Evolutionary conservation across 805 yeast species (phyloP), one percentile per base, ranked within the genome.

Genomic region (Diddensiella santjacobensis): DNA sequence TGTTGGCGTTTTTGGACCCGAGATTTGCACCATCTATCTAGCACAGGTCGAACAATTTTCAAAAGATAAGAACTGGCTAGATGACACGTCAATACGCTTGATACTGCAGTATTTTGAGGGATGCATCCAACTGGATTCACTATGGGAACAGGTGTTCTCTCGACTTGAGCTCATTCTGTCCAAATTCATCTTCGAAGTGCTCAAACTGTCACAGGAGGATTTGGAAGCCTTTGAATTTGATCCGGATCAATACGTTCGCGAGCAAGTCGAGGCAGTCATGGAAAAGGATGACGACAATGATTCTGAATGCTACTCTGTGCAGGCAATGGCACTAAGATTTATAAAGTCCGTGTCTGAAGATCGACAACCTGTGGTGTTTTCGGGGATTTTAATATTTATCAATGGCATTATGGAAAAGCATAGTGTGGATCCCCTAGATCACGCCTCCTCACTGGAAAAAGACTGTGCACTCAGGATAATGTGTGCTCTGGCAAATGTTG

Each of bases 181-280:
- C 2, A 37, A 44, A 5, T 18, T 52, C 13, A 36, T 51, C 8
- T 47, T 49, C 23, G 35, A 38, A 15, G 26, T 39, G 8, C 23
- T 52, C 19, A 26, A 46, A 13, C 83, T 90, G 1, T 72, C 75
- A 4, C 81, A 80, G 42, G 81, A 77, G 3, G 78, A 80, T 15
- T 68, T 87, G 44, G 91, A 85, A 53, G 66, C 78, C 2, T 89
- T 85, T 68, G 91, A 87, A 52, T 79, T 75, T 54, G 96, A 90
- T 58, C 96, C 96, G 3, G 83, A 79, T 45, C 96, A 88, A 62
- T 91, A 86, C 63, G 79, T 90, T 46, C 84, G 87, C 64, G 71
- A 81, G 42, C 78, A 77, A 47, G 72, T 87, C 58, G 87, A 81
- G 62, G 67, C 50, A 29, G 72, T 75, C 59, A 77, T 81, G 55